phyloP scores from a whole-genome alignment of 176 grass and related monocot species.

The Eragrostis nindensis region DNA sequence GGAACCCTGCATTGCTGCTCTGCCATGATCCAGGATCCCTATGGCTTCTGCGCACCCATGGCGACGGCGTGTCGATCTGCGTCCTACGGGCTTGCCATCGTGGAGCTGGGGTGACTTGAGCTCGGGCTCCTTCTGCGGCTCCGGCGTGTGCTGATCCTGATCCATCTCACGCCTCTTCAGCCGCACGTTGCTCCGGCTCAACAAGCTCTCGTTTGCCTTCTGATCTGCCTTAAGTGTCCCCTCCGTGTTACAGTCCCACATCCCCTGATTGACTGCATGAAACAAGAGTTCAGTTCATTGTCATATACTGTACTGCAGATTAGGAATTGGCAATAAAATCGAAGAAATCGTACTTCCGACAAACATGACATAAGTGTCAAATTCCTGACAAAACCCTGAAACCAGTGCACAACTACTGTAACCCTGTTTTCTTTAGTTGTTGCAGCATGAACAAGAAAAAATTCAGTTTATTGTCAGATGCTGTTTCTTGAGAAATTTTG shows the following conservation, averaged over 20 bases:
- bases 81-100: conserved; percentile 14
- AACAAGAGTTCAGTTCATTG: conserved; percentile 22
- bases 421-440: background rate
- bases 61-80: conserved; percentile 10
- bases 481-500: background rate
- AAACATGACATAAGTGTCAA: background rate
- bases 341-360: background rate
- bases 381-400: background rate
- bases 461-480: conserved; percentile 31
- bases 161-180: conserved; percentile 19
- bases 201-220: conserved; percentile 42
- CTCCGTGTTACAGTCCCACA: conserved; percentile 38
- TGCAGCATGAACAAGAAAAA: background rate
- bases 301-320: conserved; percentile 1
- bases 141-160: background rate
- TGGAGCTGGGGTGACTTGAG: background rate
- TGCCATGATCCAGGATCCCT: conserved; percentile 14
- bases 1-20: conserved; percentile 23
- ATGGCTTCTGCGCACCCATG: conserved; percentile 35
- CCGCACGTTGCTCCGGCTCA: conserved; percentile 18
- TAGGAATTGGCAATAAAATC: background rate
- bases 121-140: background rate
- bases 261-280: conserved; percentile 61
- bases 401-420: conserved; percentile 2
- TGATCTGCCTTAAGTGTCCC: conserved; percentile 46